A percentile compares a stretch with the other conserved stretches of the same genome.
Evolutionary conservation across 305 asterid species (phyloP).

Genomic region (Plantago lanceolata): DNA sequence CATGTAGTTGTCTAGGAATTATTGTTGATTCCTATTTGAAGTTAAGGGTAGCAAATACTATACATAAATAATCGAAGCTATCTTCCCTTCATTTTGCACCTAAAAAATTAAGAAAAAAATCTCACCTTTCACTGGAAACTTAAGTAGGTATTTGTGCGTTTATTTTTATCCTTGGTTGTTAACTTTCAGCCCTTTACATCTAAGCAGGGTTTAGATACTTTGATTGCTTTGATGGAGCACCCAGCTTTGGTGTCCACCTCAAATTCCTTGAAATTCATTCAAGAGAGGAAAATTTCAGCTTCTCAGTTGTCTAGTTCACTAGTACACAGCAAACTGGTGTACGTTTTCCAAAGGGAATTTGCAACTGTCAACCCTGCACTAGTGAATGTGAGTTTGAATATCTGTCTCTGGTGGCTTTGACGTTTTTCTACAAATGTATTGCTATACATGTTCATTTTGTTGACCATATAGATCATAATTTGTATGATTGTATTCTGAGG

Average conservation of each 20-base stretch:
- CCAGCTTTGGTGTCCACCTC: slow-evolving; percentile 67
- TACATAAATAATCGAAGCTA: neutral
- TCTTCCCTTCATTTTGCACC: neutral
- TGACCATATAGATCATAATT: too few species aligned
- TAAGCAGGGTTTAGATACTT: slow-evolving; percentile 50
- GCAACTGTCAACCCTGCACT: slow-evolving; percentile 81
- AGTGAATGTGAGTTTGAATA: slow-evolving; percentile 57
- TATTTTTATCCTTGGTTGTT: neutral
- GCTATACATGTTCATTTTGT: neutral
- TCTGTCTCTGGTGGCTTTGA: slow-evolving; percentile 10
- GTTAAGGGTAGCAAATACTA: neutral
- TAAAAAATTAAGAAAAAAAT: neutral
- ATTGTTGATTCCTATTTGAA: neutral
- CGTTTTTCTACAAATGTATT: neutral
- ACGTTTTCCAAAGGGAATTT: slow-evolving; percentile 83
- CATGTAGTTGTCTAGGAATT: too few species aligned
- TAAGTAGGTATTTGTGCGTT: neutral
- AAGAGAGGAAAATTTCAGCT: slow-evolving; percentile 54
- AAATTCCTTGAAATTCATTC: slow-evolving; percentile 40
- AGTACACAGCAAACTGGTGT: slow-evolving; percentile 48
- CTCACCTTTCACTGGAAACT: neutral
- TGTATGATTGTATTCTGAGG: too few species aligned
- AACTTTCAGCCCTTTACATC: slow-evolving; percentile 15
- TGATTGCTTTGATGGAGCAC: slow-evolving; percentile 68
- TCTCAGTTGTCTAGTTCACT: slow-evolving; percentile 36